Base-by-base conservation (phyloP, 495 filamentous ascomycete genomes). In the Bacidia rubella region DNA sequence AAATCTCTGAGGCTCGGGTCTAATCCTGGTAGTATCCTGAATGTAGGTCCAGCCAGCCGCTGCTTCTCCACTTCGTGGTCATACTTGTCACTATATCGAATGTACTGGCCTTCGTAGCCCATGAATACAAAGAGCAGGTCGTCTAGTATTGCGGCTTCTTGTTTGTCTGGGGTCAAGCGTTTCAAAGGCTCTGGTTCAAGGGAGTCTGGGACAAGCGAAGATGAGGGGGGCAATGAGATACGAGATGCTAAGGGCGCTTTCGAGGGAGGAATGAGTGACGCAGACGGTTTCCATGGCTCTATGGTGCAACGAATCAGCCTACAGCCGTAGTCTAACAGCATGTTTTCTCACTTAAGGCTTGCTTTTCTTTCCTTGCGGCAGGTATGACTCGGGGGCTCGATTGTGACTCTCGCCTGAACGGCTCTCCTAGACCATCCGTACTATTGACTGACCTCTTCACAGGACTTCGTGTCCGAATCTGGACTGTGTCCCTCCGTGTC, bases 21-120 rank as follows among this genome's bases (percentile, higher is more conserved):
- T 39, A 97, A 71, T 11, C 92, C 90, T 12, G 84, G 76, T 0
- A 85, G 70, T 43, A 97, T 81, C 54, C 79, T 81, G 68, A 85
- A 97, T 9, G 68, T 64, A 2, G 92, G 90, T 0, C 93, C 92
- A 1, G 78, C 73, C 48, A 97, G 69, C 17, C 89, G 80, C 63
- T 92, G 87, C 54, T 88, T 89, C 65, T 98, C 92, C 11, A 80
- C 74, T 4, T 74, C 66, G 0, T 92, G 87, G 54, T 95, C 83
- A 65, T 95, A 96, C 2, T 78, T 75, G 51, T 80, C 79, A 35
- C 74, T 73, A 58, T 87, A 97, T 54, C 89, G 87, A 57, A 97
- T 85, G 65, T 96, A 96, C 65, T 94, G 88, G 24, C 92, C 92
- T 68, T 98, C 92, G 55, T 87, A 93, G n/a, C 92, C 92, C 90